A percentile compares a stretch with the other conserved stretches of the same genome.
Conservation (phyloP, 2,329 filamentous ascomycete genomes). For the Moelleriella libera region DNA sequence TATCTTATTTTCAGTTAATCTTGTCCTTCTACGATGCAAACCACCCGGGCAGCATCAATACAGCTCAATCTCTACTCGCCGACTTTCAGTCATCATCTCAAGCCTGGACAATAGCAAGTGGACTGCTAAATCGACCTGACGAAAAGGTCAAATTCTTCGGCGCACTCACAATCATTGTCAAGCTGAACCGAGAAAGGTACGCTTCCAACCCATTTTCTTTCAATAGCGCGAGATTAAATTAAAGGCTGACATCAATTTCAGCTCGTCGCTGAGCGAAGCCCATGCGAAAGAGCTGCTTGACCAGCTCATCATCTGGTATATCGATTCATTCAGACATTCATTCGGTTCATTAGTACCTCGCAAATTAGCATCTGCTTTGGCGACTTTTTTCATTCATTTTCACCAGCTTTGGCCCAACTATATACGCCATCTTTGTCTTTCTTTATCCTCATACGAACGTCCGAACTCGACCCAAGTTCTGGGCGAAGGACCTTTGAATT, state of each 20-base stretch:
- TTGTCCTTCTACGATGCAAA: constrained; percentile 39
- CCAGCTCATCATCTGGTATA: constrained; percentile 48
- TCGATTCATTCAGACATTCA: constrained; percentile 35
- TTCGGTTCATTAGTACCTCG: constrained; percentile 48
- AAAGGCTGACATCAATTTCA: constrained; percentile 10
- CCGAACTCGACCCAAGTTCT: constrained; percentile 8
- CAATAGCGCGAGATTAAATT: not conserved
- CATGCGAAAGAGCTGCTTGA: constrained; percentile 45
- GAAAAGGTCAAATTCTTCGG: constrained; percentile 82
- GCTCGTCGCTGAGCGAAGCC: constrained; percentile 36
- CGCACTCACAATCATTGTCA: constrained; percentile 83
- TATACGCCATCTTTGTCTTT: constrained; percentile 44
- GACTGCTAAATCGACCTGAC: constrained; percentile 53
- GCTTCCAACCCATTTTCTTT: constrained; percentile 8
- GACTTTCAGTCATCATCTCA: constrained; percentile 63
- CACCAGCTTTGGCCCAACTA: constrained; percentile 53
- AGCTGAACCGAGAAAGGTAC: constrained; percentile 82
- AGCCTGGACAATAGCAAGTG: constrained; percentile 77
- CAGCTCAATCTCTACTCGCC: constrained; percentile 61
- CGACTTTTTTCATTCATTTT: constrained; percentile 62
- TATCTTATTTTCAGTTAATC: constrained; percentile 23
- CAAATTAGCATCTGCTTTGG: constrained; percentile 66
- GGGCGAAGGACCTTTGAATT: constrained; percentile 23
- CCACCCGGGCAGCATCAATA: constrained; percentile 29
- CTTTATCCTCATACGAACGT: constrained; percentile 25